phyloP scores from a whole-genome alignment of 495 filamentous ascomycete species.

The Penicillium canariense region DNA sequence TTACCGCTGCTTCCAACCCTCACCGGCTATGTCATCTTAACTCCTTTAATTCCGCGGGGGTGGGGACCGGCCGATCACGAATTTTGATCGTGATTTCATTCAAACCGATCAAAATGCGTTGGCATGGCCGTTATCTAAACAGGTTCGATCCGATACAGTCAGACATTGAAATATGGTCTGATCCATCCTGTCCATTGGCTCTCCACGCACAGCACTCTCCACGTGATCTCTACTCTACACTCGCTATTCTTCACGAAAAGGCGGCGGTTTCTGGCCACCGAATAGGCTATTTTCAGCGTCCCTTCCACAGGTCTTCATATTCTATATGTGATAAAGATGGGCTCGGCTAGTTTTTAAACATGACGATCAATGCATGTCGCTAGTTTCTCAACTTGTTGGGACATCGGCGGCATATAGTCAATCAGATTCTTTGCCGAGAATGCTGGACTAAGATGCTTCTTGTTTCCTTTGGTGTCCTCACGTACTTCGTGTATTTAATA shows the following conservation, averaged over 20 bases:
- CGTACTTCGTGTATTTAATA: slow-evolving; percentile 4
- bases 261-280: no score
- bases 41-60: slow-evolving; percentile 11
- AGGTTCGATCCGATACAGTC: background rate
- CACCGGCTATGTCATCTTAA: background rate
- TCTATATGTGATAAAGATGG: background rate
- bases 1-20: slow-evolving; percentile 13
- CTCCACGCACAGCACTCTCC: background rate
- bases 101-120: background rate
- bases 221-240: background rate
- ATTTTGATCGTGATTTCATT: background rate
- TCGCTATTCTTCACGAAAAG: slow-evolving; percentile 10
- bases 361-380: background rate
- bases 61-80: background rate
- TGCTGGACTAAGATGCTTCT: slow-evolving; percentile 3
- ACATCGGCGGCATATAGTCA: slow-evolving; percentile 9
- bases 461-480: slow-evolving; percentile 4
- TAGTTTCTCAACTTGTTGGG: background rate
- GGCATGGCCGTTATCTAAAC: background rate
- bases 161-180: background rate
- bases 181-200: background rate
- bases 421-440: slow-evolving; percentile 3
- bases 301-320: slow-evolving; percentile 4
- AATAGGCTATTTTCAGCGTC: no score
- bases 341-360: background rate